Conservation (phyloP, 352 stramenopile species). For the Phytophthora boehmeriae region DNA sequence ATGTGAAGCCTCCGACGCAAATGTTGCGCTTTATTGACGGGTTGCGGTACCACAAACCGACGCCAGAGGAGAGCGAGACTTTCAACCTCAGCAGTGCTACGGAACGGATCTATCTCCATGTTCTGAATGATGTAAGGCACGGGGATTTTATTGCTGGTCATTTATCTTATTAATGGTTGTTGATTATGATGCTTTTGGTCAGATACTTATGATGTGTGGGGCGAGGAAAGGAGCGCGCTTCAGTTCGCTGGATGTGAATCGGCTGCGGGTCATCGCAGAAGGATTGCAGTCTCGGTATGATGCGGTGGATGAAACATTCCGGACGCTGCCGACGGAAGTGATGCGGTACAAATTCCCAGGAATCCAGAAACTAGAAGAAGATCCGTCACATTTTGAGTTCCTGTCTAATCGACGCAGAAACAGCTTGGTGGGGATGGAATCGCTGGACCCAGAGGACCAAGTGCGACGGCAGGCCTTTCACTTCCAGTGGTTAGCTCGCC, state of each 20-base stretch:
- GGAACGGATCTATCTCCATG: slow-evolving; percentile 78
- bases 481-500: slow-evolving; percentile 73
- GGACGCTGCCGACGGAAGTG: slow-evolving; percentile 58
- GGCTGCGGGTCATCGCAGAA: slow-evolving; percentile 55
- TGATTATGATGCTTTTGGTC: neutral
- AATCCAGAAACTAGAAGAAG: slow-evolving; percentile 69
- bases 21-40: slow-evolving; percentile 85
- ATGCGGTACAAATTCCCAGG: slow-evolving; percentile 64
- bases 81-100: slow-evolving; percentile 78
- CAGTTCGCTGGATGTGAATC: slow-evolving; percentile 71
- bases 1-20: slow-evolving; percentile 74
- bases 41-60: slow-evolving; percentile 87
- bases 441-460: slow-evolving; percentile 26
- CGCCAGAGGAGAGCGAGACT: slow-evolving; percentile 61
- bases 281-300: slow-evolving; percentile 59
- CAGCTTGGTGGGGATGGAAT: slow-evolving; percentile 32
- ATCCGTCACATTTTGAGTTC: slow-evolving; percentile 48
- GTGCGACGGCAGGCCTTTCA: slow-evolving; percentile 61
- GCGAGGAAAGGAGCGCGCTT: slow-evolving; percentile 83
- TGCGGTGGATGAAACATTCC: slow-evolving; percentile 57
- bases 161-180: slow-evolving; percentile 1
- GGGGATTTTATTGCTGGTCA: neutral
- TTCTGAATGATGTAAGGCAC: slow-evolving; percentile 68
- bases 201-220: slow-evolving; percentile 80
- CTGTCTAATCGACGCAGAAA: slow-evolving; percentile 34